phyloP scores from a whole-genome alignment of 139 green algal species.

The Eudorina sp. region DNA sequence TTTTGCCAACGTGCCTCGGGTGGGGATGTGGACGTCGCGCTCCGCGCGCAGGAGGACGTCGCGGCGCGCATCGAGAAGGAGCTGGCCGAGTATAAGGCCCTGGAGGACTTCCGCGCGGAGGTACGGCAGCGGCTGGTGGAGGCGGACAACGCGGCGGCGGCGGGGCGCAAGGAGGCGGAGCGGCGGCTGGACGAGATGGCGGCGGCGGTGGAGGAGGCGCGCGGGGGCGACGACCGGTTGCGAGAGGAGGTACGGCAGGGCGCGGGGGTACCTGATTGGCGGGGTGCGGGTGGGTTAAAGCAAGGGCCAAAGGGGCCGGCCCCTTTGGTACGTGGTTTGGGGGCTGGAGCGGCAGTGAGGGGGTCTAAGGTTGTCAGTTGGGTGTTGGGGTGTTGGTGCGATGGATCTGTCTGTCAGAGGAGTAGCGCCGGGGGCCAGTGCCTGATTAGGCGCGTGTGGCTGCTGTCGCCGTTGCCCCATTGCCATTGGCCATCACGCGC shows the following conservation, averaged over 20 bases:
- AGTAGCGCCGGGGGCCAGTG: too few species aligned
- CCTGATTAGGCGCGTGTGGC: too few species aligned
- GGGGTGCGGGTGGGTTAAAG: not conserved
- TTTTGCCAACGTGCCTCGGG: too few species aligned
- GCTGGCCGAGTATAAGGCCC: not conserved
- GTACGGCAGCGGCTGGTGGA: constrained; percentile 9
- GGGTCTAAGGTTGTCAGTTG: too few species aligned
- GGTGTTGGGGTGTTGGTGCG: too few species aligned
- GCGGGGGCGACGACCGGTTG: not conserved
- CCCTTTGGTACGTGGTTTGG: too few species aligned
- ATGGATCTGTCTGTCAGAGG: too few species aligned
- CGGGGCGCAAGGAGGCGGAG: constrained; percentile 5
- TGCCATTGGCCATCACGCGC: too few species aligned
- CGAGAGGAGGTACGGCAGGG: not conserved
- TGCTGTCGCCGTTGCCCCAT: too few species aligned
- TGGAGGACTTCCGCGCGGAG: constrained; percentile 2
- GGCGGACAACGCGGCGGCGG: not conserved
- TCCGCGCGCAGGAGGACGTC: not conserved
- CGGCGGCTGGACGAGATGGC: not conserved
- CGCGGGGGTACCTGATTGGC: not conserved
- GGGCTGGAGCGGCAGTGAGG: not conserved
- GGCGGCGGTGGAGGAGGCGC: not conserved
- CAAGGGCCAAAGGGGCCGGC: too few species aligned
- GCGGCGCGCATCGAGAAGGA: constrained; percentile 13
- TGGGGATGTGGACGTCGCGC: too few species aligned